These are phyloP conservation scores for Lasiodiplodia sp. DNA, from an alignment of 2,329 filamentous ascomycete genomes.

Conservation along the genomic window DNA sequence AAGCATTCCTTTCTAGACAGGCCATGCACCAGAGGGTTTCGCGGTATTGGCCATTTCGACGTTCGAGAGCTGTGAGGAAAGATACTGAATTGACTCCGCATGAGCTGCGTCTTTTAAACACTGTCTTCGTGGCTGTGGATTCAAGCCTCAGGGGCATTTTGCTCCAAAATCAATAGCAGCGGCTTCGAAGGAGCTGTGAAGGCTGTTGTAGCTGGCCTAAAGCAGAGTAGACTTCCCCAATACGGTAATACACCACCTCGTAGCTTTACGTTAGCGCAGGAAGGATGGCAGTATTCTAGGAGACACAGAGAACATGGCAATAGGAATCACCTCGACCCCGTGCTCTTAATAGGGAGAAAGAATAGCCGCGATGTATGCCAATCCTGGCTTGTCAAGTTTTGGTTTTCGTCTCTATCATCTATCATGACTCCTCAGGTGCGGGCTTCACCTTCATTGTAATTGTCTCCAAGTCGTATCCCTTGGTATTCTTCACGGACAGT, in stretches of 20 bases:
- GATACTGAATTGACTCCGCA: background rate
- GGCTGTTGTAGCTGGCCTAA: too few species aligned
- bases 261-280: too few species aligned
- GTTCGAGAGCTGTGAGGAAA: background rate
- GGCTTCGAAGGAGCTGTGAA: background rate
- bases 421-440: background rate
- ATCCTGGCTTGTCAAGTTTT: too few species aligned
- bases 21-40: background rate
- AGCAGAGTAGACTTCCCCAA: too few species aligned
- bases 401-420: background rate
- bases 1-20: background rate
- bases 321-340: too few species aligned
- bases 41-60: background rate
- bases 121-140: background rate
- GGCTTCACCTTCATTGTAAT: slow-evolving; percentile 20
- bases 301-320: too few species aligned
- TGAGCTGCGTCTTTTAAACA: background rate
- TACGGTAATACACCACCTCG: too few species aligned
- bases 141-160: background rate
- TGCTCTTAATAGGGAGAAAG: too few species aligned
- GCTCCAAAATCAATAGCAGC: background rate
- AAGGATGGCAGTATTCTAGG: too few species aligned
- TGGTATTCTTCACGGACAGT: slow-evolving; percentile 1
- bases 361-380: too few species aligned
- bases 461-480: slow-evolving; percentile 16